Base-by-base conservation (phyloP, 495 filamentous ascomycete genomes). In the Podospora sp. region DNA sequence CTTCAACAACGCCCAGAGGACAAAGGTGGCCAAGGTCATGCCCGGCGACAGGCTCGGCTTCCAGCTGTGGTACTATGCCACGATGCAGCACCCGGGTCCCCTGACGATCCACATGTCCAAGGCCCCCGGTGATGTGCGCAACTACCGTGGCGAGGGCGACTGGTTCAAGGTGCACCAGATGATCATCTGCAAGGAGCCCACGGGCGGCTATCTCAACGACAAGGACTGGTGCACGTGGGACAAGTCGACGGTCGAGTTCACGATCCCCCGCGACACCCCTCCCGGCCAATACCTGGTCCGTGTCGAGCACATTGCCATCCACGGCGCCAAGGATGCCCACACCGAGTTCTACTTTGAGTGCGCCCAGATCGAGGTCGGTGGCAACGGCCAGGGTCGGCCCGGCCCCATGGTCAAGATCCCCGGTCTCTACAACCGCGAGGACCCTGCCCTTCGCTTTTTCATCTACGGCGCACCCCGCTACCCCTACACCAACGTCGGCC, bases 201-300 rank as follows among this genome's bases (percentile, higher is more conserved):
- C 26, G 14, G 35, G 27, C 22, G 61, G 53, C 58, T 63, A 2
- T 20, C 57, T 56, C 49, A 33, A 62, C 60, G 73, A 71, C 59
- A 70, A 72, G 51, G 66, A 72, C 59, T 77, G 75, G 75, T 69
- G 68, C 20, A 69, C 66, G 52, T 76, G 69, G 66, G 64, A 68
- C 40, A 68, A 71, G 21, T 62, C 71, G 57, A 69, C 62, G 11
- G 73, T 82, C 61, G 75, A 77, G 35, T 85, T 85, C 74, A 76
- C 75, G 22, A 78, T 85, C 60, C 83, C 84, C 5, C 8, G 72
- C 63, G 61, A 70, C 65, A 52, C 73, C 77, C 35, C 80, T 18
- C 71, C 71, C 8, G 84, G 84, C 40, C 79, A 85, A 62, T 87
- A 86, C 70, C 79, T 86, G 35, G 69, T 85, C 58, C 78, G 84